Percentiles rank a stretch among this genome's conserved stretches.
These are phyloP conservation scores for Leccinum aurantiacum DNA, from an alignment of 768 basidiomycete species.

Conservation along the genomic window DNA sequence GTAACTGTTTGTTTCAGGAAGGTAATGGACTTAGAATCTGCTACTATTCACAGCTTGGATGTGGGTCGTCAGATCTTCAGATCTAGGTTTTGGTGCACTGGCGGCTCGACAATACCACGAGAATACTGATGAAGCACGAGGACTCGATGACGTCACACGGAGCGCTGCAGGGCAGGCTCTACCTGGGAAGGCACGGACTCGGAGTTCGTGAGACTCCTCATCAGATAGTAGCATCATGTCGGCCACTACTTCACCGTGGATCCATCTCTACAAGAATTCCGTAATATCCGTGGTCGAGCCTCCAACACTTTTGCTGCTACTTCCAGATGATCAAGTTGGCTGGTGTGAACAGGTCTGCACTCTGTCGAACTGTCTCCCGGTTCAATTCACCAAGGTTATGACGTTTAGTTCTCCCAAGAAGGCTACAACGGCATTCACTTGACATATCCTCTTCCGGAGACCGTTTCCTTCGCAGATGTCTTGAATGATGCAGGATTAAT, in stretches of 20 bases:
- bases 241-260: slow-evolving; percentile 9
- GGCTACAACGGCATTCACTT: slow-evolving; percentile 39
- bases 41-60: background rate
- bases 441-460: slow-evolving; percentile 21
- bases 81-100: background rate
- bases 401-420: slow-evolving; percentile 37
- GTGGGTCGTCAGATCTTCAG: background rate
- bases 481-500: slow-evolving; percentile 21
- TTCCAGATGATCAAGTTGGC: slow-evolving; percentile 31
- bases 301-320: slow-evolving; percentile 31
- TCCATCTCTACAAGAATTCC: slow-evolving; percentile 26
- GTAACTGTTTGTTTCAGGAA: background rate
- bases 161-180: background rate
- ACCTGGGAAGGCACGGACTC: background rate
- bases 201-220: background rate
- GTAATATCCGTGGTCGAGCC: slow-evolving; percentile 33
- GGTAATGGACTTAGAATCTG: background rate
- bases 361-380: background rate
- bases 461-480: slow-evolving; percentile 16
- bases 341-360: slow-evolving; percentile 39
- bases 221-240: slow-evolving; percentile 3
- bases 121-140: too few species aligned
- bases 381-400: background rate
- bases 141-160: background rate
- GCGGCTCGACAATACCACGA: too few species aligned